Conservation (phyloP, 2,329 filamentous ascomycete genomes). For the Fusarium nanum region DNA sequence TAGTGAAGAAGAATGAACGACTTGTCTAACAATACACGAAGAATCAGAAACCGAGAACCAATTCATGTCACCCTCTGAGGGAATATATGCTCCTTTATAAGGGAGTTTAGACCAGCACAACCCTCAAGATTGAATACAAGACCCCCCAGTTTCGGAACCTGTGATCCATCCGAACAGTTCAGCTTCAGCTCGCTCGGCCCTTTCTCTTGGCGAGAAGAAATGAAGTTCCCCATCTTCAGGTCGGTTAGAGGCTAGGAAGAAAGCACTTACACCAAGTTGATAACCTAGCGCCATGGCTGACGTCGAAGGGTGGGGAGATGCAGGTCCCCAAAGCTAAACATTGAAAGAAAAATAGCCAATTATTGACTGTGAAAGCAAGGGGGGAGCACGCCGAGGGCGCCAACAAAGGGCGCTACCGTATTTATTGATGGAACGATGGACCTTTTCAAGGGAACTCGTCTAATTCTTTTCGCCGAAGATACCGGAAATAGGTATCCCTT, state of each 20-base stretch:
- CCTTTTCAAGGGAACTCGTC: slow-evolving; percentile 12
- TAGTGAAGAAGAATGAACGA: slow-evolving; percentile 13
- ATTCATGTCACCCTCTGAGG: slow-evolving; percentile 7
- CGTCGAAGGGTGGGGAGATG: slow-evolving; percentile 15
- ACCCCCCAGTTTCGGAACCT: slow-evolving; percentile 4
- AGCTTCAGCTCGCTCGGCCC: slow-evolving; percentile 11
- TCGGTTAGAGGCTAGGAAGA: slow-evolving; percentile 1
- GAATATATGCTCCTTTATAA: slow-evolving; percentile 35
- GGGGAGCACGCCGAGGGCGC: slow-evolving; percentile 11
- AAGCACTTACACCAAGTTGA: slow-evolving; percentile 22
- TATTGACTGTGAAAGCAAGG: slow-evolving; percentile 16
- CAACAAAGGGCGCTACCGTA: slow-evolving; percentile 19
- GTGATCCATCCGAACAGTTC: background rate
- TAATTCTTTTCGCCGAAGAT: background rate
- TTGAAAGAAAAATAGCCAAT: slow-evolving; percentile 25
- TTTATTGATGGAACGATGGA: background rate
- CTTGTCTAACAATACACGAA: slow-evolving; percentile 8
- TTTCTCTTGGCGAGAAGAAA: slow-evolving; percentile 23
- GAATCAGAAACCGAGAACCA: slow-evolving; percentile 5
- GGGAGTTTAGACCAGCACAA: slow-evolving; percentile 15
- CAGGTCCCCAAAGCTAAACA: slow-evolving; percentile 29
- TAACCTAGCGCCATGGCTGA: slow-evolving; percentile 7
- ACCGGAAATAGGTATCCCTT: slow-evolving; percentile 2
- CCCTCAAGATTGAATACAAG: slow-evolving; percentile 37
- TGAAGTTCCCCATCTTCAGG: slow-evolving; percentile 21